These are phyloP conservation scores for Botrytis elliptica DNA, from an alignment of 2,329 filamentous ascomycete genomes.

Conservation along the genomic window DNA sequence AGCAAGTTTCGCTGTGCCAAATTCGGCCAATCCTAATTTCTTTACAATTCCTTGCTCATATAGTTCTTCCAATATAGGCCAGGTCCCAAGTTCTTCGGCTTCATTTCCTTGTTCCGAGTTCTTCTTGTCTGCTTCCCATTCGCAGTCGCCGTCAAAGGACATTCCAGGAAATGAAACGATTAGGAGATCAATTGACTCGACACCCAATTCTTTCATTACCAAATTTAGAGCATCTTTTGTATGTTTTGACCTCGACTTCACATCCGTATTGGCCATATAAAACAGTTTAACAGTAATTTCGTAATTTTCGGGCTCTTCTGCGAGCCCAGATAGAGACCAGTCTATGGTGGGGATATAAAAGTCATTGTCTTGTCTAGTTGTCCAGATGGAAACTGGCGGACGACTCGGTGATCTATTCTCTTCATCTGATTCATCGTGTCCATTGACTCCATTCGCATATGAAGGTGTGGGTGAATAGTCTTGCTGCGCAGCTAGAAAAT, in stretches of 20 bases:
- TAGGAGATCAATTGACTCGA: conserved; percentile 76
- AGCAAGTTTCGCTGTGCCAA: conserved; percentile 79
- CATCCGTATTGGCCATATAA: conserved; percentile 72
- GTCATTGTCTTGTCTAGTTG: conserved; percentile 56
- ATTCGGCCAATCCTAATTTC: conserved; percentile 84
- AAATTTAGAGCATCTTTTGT: conserved; percentile 75
- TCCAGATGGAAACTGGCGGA: conserved; percentile 58
- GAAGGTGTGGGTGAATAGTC: conserved; percentile 48
- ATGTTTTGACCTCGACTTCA: conserved; percentile 64
- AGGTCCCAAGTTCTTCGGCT: conserved; percentile 66
- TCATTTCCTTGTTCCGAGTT: conserved; percentile 63
- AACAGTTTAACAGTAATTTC: conserved; percentile 96
- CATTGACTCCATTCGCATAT: conserved; percentile 41
- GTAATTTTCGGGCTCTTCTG: conserved; percentile 81
- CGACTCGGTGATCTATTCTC: conserved; percentile 32
- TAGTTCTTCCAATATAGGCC: conserved; percentile 71
- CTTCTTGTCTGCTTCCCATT: conserved; percentile 67
- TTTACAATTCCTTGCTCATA: conserved; percentile 68
- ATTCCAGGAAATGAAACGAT: conserved; percentile 93
- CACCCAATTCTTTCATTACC: conserved; percentile 76
- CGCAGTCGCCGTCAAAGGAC: conserved; percentile 89
- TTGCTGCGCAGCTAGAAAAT: conserved; percentile 73
- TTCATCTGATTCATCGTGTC: conserved; percentile 36
- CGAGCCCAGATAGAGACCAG: conserved; percentile 67
- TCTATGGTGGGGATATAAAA: conserved; percentile 79